A percentile compares a stretch with the other conserved stretches of the same genome.
phyloP scores from a whole-genome alignment of 768 basidiomycete genomes.

The Dioszegia crocea region DNA sequence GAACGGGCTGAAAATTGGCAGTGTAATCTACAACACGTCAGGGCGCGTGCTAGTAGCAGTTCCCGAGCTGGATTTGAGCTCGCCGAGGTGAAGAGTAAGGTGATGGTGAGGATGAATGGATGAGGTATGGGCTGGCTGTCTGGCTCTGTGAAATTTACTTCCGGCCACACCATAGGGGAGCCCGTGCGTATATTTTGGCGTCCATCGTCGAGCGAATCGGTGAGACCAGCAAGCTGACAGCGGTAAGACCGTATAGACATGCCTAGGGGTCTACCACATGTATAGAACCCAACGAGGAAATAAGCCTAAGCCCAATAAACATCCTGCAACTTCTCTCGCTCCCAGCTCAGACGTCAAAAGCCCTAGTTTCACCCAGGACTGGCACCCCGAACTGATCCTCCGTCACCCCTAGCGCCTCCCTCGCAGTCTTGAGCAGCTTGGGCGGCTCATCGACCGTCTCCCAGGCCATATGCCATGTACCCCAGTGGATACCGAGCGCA shows the following conservation, averaged over 20 bases:
- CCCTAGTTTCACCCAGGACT: constrained; percentile 61
- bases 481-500: constrained; percentile 70
- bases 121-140: too few species aligned
- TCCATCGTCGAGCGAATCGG: too few species aligned
- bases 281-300: too few species aligned
- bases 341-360: constrained; percentile 16
- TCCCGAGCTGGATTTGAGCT: background rate
- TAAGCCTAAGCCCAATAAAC: too few species aligned
- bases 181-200: too few species aligned
- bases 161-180: background rate
- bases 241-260: too few species aligned
- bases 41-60: background rate
- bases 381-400: constrained; percentile 59
- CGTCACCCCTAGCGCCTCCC: constrained; percentile 56
- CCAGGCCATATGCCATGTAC: constrained; percentile 44
- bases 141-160: background rate
- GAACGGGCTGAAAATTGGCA: background rate
- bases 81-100: too few species aligned
- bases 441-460: constrained; percentile 61
- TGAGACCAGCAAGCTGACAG: background rate
- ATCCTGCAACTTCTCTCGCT: too few species aligned
- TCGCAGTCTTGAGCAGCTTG: constrained; percentile 56
- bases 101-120: background rate
- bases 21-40: background rate
- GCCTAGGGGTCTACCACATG: too few species aligned